Percentiles rank a stretch among this genome's conserved stretches.
phyloP scores from a whole-genome alignment of 805 yeast species.

The Candida andamanensis region DNA sequence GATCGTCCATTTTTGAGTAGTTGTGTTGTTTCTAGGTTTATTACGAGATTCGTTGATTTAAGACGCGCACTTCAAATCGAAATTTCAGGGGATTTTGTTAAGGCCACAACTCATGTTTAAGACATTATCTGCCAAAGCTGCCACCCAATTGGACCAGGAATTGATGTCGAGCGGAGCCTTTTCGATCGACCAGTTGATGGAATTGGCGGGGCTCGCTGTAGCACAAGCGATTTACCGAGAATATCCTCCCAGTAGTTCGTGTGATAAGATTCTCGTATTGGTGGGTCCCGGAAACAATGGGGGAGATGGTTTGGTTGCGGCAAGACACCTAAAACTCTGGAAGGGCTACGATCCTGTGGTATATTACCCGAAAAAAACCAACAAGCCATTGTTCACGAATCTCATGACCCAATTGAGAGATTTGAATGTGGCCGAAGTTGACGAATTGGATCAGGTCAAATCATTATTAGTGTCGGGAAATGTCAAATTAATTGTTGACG shows the following conservation, averaged over 20 bases:
- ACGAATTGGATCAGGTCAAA: slow-evolving; percentile 29
- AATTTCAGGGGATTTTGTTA: too few relatives aligned
- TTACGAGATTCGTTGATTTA: not conserved
- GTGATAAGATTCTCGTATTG: slow-evolving; percentile 52
- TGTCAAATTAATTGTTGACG: slow-evolving; percentile 55
- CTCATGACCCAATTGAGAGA: slow-evolving; percentile 63
- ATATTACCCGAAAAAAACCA: slow-evolving; percentile 67
- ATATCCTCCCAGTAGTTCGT: slow-evolving; percentile 50
- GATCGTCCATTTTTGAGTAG: slow-evolving; percentile 15
- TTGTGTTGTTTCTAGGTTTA: not conserved
- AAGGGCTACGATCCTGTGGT: slow-evolving; percentile 68
- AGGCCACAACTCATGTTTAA: slow-evolving; percentile 18
- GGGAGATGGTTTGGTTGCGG: slow-evolving; percentile 95
- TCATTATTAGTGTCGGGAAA: slow-evolving; percentile 5
- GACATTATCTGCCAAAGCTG: slow-evolving; percentile 43
- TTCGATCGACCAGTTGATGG: slow-evolving; percentile 89
- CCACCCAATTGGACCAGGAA: slow-evolving; percentile 77
- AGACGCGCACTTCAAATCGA: too few relatives aligned
- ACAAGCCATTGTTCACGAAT: slow-evolving; percentile 52
- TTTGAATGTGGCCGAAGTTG: slow-evolving; percentile 57
- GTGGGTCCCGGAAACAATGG: slow-evolving; percentile 97
- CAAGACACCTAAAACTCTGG: slow-evolving; percentile 79
- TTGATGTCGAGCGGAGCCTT: slow-evolving; percentile 82
- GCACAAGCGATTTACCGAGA: slow-evolving; percentile 76
- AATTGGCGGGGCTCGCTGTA: slow-evolving; percentile 90